phyloP scores from a whole-genome alignment of 371 early-diverging fungal genomes.

The Apophysomyces ossiformis region DNA sequence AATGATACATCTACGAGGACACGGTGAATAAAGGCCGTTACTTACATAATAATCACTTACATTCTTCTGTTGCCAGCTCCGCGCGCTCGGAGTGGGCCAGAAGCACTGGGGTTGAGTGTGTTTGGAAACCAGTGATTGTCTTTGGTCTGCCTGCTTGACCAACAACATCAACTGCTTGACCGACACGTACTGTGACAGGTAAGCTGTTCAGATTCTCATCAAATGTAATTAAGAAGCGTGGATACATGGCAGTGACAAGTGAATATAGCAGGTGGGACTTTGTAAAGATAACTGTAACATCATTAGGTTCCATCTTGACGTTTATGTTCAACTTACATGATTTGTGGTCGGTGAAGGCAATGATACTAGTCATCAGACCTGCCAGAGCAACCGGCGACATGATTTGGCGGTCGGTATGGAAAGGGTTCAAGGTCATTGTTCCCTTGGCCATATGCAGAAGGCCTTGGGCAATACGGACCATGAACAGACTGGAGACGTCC shows the following conservation, averaged over 20 bases:
- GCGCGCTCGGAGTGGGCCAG: slow-evolving; percentile 96
- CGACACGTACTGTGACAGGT: slow-evolving; percentile 93
- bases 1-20: slow-evolving; percentile 64
- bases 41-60: slow-evolving; percentile 35
- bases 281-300: slow-evolving; percentile 73
- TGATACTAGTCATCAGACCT: slow-evolving; percentile 84
- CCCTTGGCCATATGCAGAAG: slow-evolving; percentile 98
- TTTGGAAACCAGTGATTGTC: slow-evolving; percentile 98
- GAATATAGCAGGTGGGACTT: slow-evolving; percentile 93
- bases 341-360: slow-evolving; percentile 92
- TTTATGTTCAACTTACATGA: slow-evolving; percentile 61
- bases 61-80: slow-evolving; percentile 97
- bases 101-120: slow-evolving; percentile 97
- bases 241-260: slow-evolving; percentile 93
- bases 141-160: slow-evolving; percentile 99
- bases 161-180: slow-evolving; percentile 98
- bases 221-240: slow-evolving; percentile 96
- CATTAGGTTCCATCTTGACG: not conserved
- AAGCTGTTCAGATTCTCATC: slow-evolving; percentile 83
- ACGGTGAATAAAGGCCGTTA: slow-evolving; percentile 1
- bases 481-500: slow-evolving; percentile 90
- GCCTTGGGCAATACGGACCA: slow-evolving; percentile 98
- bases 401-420: slow-evolving; percentile 89
- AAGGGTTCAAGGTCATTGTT: slow-evolving; percentile 94
- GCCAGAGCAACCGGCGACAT: slow-evolving; percentile 92